Evolutionary conservation across 345 rosid species (phyloP).

Genomic region (Hibiscus syriacus): DNA sequence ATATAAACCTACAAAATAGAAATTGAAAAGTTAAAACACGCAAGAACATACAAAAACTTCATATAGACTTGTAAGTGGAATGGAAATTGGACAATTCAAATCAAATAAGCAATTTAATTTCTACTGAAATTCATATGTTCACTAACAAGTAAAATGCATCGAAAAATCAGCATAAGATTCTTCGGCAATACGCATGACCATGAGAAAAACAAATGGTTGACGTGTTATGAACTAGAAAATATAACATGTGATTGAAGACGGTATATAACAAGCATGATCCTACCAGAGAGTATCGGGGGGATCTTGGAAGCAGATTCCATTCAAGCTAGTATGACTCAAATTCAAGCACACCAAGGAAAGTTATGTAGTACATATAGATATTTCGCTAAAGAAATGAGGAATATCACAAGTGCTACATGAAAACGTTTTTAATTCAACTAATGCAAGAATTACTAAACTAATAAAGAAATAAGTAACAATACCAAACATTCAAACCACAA

Average conservation of each 20-base stretch:
- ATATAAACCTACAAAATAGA: conserved; percentile 74
- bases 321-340: not conserved
- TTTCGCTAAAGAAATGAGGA: not conserved
- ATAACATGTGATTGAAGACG: not conserved
- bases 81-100: not conserved
- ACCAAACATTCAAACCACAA: not conserved
- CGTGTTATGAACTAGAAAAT: not conserved
- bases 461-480: not conserved
- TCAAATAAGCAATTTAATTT: not conserved
- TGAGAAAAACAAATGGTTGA: not conserved
- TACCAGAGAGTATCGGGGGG: not conserved
- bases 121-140: not conserved
- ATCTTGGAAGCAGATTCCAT: not conserved
- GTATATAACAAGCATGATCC: not conserved
- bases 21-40: conserved; percentile 3
- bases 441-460: not conserved
- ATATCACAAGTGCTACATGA: not conserved
- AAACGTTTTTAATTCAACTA: not conserved
- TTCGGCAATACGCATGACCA: not conserved
- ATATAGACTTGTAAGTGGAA: not conserved
- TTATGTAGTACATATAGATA: not conserved
- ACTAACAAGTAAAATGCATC: not conserved
- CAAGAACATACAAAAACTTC: not conserved
- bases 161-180: not conserved
- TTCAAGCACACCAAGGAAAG: not conserved